Conservation (phyloP, 495 filamentous ascomycete species). For the Staphylotrichum longicolle region DNA sequence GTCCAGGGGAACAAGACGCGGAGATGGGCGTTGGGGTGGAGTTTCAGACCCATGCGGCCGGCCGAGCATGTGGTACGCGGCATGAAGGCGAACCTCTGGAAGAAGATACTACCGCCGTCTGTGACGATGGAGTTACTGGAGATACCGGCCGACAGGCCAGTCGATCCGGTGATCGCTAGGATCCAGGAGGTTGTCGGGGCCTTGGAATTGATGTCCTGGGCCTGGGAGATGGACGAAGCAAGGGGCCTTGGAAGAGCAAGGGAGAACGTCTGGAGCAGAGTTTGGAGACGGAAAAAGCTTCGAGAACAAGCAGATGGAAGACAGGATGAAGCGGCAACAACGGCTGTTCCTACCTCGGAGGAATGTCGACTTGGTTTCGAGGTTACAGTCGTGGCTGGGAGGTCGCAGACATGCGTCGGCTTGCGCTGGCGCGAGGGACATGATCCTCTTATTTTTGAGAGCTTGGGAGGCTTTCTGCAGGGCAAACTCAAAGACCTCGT, state of each 20-base stretch:
- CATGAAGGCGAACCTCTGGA: slow-evolving; percentile 51
- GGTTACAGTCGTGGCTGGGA: slow-evolving; percentile 25
- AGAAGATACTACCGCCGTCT: slow-evolving; percentile 58
- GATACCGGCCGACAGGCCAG: not conserved
- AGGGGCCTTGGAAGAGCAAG: slow-evolving; percentile 39
- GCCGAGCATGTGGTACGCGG: slow-evolving; percentile 56
- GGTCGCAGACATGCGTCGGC: slow-evolving; percentile 35
- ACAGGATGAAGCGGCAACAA: not conserved
- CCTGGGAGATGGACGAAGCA: slow-evolving; percentile 36
- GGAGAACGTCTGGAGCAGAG: slow-evolving; percentile 53
- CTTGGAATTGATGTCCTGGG: slow-evolving; percentile 61
- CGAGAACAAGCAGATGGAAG: slow-evolving; percentile 11
- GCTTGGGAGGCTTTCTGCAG: slow-evolving; percentile 74
- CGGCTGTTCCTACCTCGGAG: slow-evolving; percentile 4
- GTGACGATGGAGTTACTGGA: slow-evolving; percentile 40
- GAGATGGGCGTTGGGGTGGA: slow-evolving; percentile 89
- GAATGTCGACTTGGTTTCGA: slow-evolving; percentile 30
- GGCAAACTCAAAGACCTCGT: slow-evolving; percentile 26
- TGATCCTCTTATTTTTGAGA: slow-evolving; percentile 79
- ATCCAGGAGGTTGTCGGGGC: slow-evolving; percentile 29
- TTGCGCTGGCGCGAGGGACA: slow-evolving; percentile 75
- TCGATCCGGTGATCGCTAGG: slow-evolving; percentile 20
- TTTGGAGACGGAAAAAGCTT: slow-evolving; percentile 42
- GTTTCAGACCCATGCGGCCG: slow-evolving; percentile 68
- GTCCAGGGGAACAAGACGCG: slow-evolving; percentile 76